Conservation (phyloP, 805 yeast species). For the Wickerhamiella shivajii region DNA sequence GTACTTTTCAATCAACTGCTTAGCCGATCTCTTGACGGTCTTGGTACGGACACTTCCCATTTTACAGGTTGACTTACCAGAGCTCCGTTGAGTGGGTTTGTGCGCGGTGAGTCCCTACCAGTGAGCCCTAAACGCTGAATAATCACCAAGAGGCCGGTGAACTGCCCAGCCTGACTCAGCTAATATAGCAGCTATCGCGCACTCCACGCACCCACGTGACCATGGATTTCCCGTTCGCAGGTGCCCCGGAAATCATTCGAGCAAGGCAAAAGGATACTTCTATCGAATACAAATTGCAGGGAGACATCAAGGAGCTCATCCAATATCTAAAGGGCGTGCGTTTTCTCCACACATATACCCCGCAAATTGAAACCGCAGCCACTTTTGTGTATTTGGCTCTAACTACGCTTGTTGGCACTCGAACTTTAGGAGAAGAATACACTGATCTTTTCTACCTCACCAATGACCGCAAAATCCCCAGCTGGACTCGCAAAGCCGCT, state of each 20-base stretch:
- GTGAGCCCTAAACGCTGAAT: too few relatives aligned
- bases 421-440: constrained; percentile 91
- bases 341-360: constrained; percentile 46
- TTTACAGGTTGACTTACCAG: too few relatives aligned
- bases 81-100: too few relatives aligned
- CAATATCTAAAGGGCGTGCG: constrained; percentile 38
- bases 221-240: constrained; percentile 48
- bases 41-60: constrained; percentile 99
- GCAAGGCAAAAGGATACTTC: constrained; percentile 84
- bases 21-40: constrained; percentile 99
- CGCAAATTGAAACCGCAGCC: constrained; percentile 43
- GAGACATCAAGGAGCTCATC: constrained; percentile 41
- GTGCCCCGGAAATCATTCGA: constrained; percentile 77
- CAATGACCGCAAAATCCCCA: constrained; percentile 17
- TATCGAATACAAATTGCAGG: constrained; percentile 40
- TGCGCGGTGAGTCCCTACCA: too few relatives aligned
- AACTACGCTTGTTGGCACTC: constrained; percentile 61
- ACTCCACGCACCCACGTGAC: too few relatives aligned
- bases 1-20: constrained; percentile 98
- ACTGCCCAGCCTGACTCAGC: too few relatives aligned
- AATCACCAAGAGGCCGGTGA: too few relatives aligned
- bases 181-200: too few relatives aligned
- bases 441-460: constrained; percentile 38
- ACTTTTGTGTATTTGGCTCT: constrained; percentile 50
- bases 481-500: constrained; percentile 32